Evolutionary conservation across 495 filamentous ascomycete species (phyloP).

Genomic region (Penicillium cosmopolitanum): DNA sequence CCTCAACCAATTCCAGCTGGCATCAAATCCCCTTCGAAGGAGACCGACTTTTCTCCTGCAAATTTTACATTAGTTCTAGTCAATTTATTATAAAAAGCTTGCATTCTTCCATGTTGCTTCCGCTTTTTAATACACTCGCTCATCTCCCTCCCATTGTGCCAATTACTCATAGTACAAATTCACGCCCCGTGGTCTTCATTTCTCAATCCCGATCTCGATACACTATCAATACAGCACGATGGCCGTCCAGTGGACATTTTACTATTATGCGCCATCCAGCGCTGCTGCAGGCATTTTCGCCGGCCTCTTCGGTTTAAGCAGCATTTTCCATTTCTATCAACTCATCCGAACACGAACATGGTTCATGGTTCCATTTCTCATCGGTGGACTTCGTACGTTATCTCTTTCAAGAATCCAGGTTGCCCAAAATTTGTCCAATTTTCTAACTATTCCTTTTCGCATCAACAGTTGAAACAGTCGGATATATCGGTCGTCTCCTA

Average conservation of each 20-base stretch:
- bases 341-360: conserved; percentile 46
- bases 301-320: conserved; percentile 49
- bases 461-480: conserved; percentile 42
- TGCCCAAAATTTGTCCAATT: background rate
- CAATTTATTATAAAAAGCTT: conserved; percentile 1
- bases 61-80: too few relatives aligned
- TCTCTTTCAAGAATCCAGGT: background rate
- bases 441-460: background rate
- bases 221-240: conserved; percentile 11
- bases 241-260: conserved; percentile 23
- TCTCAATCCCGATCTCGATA: background rate
- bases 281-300: conserved; percentile 55
- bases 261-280: conserved; percentile 54
- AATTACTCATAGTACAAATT: too few relatives aligned
- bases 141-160: background rate
- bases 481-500: conserved; percentile 42
- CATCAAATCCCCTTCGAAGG: too few relatives aligned
- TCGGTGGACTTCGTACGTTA: conserved; percentile 56
- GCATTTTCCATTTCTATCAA: conserved; percentile 49
- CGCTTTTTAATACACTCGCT: background rate
- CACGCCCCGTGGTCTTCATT: too few relatives aligned
- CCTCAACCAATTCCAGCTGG: background rate
- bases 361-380: conserved; percentile 60
- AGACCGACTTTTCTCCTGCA: too few relatives aligned
- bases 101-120: background rate